Conservation (phyloP, 257 asterid species). For the Nicotiana benthamiana region DNA sequence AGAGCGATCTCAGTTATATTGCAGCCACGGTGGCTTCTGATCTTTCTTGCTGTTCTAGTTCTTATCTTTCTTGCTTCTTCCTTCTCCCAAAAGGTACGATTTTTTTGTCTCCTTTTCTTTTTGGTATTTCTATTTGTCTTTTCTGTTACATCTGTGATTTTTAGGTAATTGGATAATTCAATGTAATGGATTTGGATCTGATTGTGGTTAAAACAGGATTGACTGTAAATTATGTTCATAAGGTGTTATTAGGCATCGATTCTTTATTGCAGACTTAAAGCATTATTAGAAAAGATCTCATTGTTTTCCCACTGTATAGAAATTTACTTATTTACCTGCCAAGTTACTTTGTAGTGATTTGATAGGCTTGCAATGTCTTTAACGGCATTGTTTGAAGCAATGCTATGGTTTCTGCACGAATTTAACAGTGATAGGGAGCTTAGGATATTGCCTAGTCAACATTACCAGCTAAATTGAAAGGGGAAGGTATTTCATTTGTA, state of each 20-base stretch:
- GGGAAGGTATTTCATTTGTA: not conserved
- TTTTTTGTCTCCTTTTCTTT: not conserved
- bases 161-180: not conserved
- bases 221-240: not conserved
- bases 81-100: constrained; percentile 42
- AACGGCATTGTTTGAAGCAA: not conserved
- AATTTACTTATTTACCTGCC: not conserved
- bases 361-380: not conserved
- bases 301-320: not conserved
- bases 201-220: not conserved
- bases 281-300: not conserved
- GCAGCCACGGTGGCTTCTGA: constrained; percentile 54
- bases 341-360: not conserved
- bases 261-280: not conserved
- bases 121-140: not conserved
- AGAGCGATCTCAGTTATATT: constrained; percentile 62
- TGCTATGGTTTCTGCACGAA: not conserved
- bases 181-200: not conserved
- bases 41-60: constrained; percentile 39
- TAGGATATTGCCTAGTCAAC: not conserved
- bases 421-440: not conserved
- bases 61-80: constrained; percentile 49
- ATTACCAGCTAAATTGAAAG: not conserved
- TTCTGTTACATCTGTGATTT: not conserved
- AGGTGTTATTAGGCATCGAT: not conserved